Base-by-base conservation (phyloP, 2,329 filamentous ascomycete species). In the Hirsutella thompsonii region DNA sequence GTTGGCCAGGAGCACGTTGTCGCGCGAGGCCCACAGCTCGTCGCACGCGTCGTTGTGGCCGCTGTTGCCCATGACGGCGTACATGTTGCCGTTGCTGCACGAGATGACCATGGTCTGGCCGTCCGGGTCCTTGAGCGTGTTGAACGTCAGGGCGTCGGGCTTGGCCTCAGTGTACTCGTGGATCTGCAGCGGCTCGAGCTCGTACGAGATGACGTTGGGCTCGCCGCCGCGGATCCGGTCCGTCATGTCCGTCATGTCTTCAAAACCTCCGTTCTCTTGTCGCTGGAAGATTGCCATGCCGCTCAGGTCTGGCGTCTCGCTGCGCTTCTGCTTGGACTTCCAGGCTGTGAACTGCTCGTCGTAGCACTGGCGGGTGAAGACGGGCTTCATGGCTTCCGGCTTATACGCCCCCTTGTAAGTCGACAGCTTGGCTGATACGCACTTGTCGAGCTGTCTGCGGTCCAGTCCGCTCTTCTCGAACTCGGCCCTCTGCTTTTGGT, bases 1-100 rank as follows among this genome's bases (percentile, higher is more conserved):
- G 35, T 56, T 52, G 9, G 39, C 44, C 20, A 52, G 45, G 10
- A 55, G 39, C 5, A 45, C 44, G 9, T 51, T 46, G 1, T 47
- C 39, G 4, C 19, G 42, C 4, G 40, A 42, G 2, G 50, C 43
- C 53, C 53, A 58, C 21, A 51, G 37, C 26, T 45, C 45, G 38
- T 45, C 51, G 46, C 50, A 54, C 33, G 40, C 41, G 1, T 38
- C 33, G 32, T 42, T 49, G 20, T 46, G 45, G n/a, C 38, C 28
- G 39, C 49, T 43, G n/a, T 48, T 47, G 33, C 39, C 41, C n/a
- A 32, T 39, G n/a, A 53, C 47, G 18, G 49, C 50, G 42, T 60
- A 60, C n/a, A 59, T 16, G 46, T 59, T 60, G 42, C 55, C 56
- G 44, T 59, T 52, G 45, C 45, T 48, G 53, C 56, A 62, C 3